Evolutionary conservation across 257 asterid genomes (phyloP).

Genomic region (Forsythia viridissima): DNA sequence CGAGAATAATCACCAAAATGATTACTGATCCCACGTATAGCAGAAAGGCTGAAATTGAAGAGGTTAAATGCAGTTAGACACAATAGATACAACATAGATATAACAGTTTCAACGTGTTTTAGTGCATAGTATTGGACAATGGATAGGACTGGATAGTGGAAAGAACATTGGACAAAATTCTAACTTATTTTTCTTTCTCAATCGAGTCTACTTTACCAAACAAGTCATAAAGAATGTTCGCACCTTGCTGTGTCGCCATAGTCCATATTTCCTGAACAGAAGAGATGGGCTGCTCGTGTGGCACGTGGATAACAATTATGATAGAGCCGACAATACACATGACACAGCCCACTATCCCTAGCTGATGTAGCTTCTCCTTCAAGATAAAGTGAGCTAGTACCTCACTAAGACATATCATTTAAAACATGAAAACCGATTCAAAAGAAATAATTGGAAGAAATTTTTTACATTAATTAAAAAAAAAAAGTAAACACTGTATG

Average conservation of each 20-base stretch:
- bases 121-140: too few relatives aligned
- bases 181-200: not conserved
- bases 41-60: slow-evolving; percentile 63
- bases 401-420: slow-evolving; percentile 46
- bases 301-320: slow-evolving; percentile 78
- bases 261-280: slow-evolving; percentile 76
- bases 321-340: slow-evolving; percentile 81
- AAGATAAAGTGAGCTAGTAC: slow-evolving; percentile 75
- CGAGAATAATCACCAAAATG: slow-evolving; percentile 73
- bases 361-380: slow-evolving; percentile 69
- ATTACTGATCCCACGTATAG: slow-evolving; percentile 77
- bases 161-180: not conserved
- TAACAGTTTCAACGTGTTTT: too few relatives aligned
- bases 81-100: not conserved
- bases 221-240: slow-evolving; percentile 10
- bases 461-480: not conserved
- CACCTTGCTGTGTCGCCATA: slow-evolving; percentile 83
- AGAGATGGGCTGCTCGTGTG: slow-evolving; percentile 67
- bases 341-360: slow-evolving; percentile 80
- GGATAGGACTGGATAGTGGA: too few relatives aligned
- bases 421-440: slow-evolving; percentile 14
- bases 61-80: slow-evolving; percentile 30
- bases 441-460: slow-evolving; percentile 4
- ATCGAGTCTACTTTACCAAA: not conserved
- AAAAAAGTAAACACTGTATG: not conserved